These are phyloP conservation scores for Salicornia ramosissima DNA, from an alignment of 148 eudicot genomes.

Conservation along the genomic window DNA sequence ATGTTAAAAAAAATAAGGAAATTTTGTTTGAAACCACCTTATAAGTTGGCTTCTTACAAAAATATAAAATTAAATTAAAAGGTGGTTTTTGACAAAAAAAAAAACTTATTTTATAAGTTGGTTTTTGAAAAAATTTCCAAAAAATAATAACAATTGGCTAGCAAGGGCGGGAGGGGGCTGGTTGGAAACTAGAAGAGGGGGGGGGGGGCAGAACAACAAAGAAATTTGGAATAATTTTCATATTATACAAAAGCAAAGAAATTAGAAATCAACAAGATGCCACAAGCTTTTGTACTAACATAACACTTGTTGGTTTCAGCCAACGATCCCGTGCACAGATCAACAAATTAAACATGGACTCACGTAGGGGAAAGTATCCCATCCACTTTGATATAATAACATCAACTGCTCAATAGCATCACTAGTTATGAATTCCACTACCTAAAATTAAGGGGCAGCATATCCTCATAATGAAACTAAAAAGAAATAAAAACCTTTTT, in stretches of 20 bases:
- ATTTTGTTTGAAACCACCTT: no score
- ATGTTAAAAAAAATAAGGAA: no score
- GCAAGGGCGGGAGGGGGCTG: no score
- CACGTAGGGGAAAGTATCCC: slow-evolving; percentile 98
- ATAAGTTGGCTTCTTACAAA: no score
- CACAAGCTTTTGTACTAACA: slow-evolving; percentile 46
- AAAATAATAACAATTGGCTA: no score
- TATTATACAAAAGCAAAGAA: background rate
- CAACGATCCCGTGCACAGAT: slow-evolving; percentile 95
- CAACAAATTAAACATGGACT: slow-evolving; percentile 97
- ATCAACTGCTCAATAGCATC: slow-evolving; percentile 59
- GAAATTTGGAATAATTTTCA: no score
- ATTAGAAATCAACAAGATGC: background rate
- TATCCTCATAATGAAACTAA: background rate
- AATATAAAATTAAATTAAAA: no score
- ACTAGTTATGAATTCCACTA: slow-evolving; percentile 7
- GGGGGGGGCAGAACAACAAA: no score
- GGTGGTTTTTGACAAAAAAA: no score
- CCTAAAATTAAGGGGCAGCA: background rate
- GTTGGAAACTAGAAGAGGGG: no score
- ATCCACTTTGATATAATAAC: slow-evolving; percentile 98
- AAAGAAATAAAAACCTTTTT: slow-evolving; percentile 55
- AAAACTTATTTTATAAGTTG: no score
- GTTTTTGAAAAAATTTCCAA: no score
- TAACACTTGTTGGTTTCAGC: slow-evolving; percentile 87